Evolutionary conservation across 179 eudicot genomes (phyloP).

Genomic region (Camellia oleifera): DNA sequence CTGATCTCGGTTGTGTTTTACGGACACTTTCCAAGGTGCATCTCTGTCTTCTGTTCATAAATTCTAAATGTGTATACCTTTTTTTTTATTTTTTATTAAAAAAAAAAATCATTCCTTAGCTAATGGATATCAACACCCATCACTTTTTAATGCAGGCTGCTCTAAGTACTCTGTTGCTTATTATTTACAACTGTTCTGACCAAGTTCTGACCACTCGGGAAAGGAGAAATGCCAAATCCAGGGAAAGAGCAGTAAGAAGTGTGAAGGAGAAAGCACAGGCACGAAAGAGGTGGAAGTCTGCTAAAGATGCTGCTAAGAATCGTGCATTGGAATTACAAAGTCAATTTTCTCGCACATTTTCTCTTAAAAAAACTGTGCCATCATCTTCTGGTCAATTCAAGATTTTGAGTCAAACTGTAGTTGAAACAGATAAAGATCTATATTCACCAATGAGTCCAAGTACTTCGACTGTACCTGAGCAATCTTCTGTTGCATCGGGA

Average conservation of each 20-base stretch:
- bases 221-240: constrained; percentile 66
- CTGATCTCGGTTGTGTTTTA: neutral
- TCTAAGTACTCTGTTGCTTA: constrained; percentile 64
- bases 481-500: constrained; percentile 21
- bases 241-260: constrained; percentile 23
- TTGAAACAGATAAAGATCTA: constrained; percentile 31
- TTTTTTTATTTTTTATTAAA: neutral
- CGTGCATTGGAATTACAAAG: constrained; percentile 51
- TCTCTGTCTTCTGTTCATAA: neutral
- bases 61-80: neutral
- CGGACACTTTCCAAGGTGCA: neutral
- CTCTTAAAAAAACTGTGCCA: constrained; percentile 31
- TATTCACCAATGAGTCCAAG: constrained; percentile 23
- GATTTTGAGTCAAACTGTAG: constrained; percentile 26
- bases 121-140: neutral
- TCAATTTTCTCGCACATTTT: constrained; percentile 64
- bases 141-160: constrained; percentile 50
- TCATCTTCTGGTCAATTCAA: constrained; percentile 28
- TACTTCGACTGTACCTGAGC: constrained; percentile 22
- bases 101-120: neutral
- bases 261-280: constrained; percentile 48
- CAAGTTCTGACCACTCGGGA: constrained; percentile 71
- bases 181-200: constrained; percentile 83
- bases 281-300: constrained; percentile 66
- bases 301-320: constrained; percentile 66